Conservation (phyloP, 2,329 filamentous ascomycete species). For the Aspergillus quadricinctus region DNA sequence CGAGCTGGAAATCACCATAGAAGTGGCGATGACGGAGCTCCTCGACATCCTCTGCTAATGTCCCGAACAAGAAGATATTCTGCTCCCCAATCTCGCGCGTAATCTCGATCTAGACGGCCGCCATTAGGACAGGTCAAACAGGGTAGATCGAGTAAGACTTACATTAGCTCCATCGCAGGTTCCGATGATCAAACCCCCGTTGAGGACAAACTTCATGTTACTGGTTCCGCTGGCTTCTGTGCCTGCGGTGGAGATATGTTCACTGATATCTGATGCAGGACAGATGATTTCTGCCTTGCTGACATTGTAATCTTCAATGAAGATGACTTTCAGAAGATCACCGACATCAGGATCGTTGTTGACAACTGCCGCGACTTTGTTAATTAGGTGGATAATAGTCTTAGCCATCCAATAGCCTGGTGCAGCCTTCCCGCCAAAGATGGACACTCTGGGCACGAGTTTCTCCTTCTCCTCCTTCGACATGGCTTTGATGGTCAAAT, state of each 20-base stretch:
- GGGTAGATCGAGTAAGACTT: slow-evolving; percentile 37
- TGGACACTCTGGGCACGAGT: slow-evolving; percentile 79
- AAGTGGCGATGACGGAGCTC: slow-evolving; percentile 87
- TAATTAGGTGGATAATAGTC: slow-evolving; percentile 95
- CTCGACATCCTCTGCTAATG: slow-evolving; percentile 91
- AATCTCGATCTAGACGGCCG: slow-evolving; percentile 74
- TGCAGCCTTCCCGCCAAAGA: slow-evolving; percentile 96
- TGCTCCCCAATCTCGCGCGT: slow-evolving; percentile 93
- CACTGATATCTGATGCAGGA: slow-evolving; percentile 91
- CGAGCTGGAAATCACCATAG: slow-evolving; percentile 74
- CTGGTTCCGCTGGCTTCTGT: slow-evolving; percentile 86
- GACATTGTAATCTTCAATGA: slow-evolving; percentile 97
- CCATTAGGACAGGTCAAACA: not conserved
- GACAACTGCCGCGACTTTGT: slow-evolving; percentile 81
- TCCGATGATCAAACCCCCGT: slow-evolving; percentile 94
- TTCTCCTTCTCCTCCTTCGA: slow-evolving; percentile 80
- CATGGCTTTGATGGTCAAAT: slow-evolving; percentile 83
- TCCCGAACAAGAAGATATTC: slow-evolving; percentile 98
- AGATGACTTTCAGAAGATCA: slow-evolving; percentile 93
- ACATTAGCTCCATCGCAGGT: slow-evolving; percentile 97
- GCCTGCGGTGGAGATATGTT: slow-evolving; percentile 97
- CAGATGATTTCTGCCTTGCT: slow-evolving; percentile 98
- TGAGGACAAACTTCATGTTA: slow-evolving; percentile 99
- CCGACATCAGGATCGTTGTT: slow-evolving; percentile 91
- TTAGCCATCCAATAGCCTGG: slow-evolving; percentile 99